Evolutionary conservation across 2,329 filamentous ascomycete species (phyloP).

Genomic region (Aureobasidium sp.): DNA sequence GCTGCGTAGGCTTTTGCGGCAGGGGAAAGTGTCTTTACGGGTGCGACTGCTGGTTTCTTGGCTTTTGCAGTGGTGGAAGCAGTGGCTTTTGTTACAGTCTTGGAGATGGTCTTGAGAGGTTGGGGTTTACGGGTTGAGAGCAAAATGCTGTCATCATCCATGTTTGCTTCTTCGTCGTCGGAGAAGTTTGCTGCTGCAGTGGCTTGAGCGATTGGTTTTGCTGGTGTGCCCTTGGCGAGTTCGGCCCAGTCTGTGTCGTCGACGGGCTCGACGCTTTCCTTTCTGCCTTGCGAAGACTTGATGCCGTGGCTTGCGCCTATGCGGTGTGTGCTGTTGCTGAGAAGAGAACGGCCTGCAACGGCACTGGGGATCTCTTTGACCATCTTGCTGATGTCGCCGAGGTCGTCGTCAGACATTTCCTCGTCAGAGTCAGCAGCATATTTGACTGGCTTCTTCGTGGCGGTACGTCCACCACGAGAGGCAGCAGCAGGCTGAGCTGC

Average conservation of each 20-base stretch:
- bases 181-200: conserved; percentile 5
- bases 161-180: conserved; percentile 23
- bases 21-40: conserved; percentile 44
- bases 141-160: conserved; percentile 18
- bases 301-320: conserved; percentile 53
- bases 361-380: conserved; percentile 75
- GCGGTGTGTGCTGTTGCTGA: conserved; percentile 63
- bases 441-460: conserved; percentile 35
- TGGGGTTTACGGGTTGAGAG: conserved; percentile 28
- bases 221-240: conserved; percentile 53
- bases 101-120: conserved; percentile 32
- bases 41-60: conserved; percentile 24
- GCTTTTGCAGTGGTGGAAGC: conserved; percentile 21
- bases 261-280: conserved; percentile 22
- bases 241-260: conserved; percentile 41
- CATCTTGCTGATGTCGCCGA: conserved; percentile 80
- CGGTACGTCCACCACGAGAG: conserved; percentile 33
- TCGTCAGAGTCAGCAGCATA: conserved; percentile 32
- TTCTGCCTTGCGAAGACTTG: conserved; percentile 36
- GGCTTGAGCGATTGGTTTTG: conserved; percentile 31
- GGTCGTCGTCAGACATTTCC: conserved; percentile 51
- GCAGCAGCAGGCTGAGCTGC: conserved; percentile 16
- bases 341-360: conserved; percentile 48
- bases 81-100: conserved; percentile 21
- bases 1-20: conserved; percentile 59